A percentile compares a stretch with the other conserved stretches of the same genome.
phyloP scores from a whole-genome alignment of 176 grass and related monocot species.

The Triticum monococcum region DNA sequence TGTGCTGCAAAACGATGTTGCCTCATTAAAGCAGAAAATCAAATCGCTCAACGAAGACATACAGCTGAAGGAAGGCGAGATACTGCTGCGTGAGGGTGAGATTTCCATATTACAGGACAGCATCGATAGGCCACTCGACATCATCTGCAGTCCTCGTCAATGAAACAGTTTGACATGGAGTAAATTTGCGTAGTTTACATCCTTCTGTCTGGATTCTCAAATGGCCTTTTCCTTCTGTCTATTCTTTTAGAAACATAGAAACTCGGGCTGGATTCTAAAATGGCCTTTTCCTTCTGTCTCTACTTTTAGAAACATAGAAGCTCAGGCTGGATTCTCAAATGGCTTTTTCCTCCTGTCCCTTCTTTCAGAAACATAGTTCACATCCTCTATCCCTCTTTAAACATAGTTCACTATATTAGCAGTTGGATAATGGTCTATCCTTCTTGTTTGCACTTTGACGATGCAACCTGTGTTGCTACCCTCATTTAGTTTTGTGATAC shows the following conservation, averaged over 20 bases:
- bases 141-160: constrained; percentile 37
- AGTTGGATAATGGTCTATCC: neutral
- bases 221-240: neutral
- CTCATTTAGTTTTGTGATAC: neutral
- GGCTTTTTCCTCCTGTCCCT: neutral
- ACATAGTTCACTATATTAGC: neutral
- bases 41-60: constrained; percentile 55
- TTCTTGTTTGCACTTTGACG: neutral
- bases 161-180: constrained; percentile 43
- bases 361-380: neutral
- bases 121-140: constrained; percentile 40
- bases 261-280: neutral
- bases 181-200: constrained; percentile 24
- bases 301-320: neutral
- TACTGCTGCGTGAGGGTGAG: constrained; percentile 63
- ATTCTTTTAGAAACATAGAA: neutral
- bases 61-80: constrained; percentile 59
- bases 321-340: neutral
- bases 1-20: constrained; percentile 47
- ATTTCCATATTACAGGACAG: constrained; percentile 62
- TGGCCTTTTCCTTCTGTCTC: neutral
- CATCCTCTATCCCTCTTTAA: neutral
- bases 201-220: neutral
- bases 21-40: constrained; percentile 53
- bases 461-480: neutral